Evolutionary conservation across 2,329 filamentous ascomycete species (phyloP), one percentile per base, ranked within the genome.

Genomic region (Colletotrichum sublineola): DNA sequence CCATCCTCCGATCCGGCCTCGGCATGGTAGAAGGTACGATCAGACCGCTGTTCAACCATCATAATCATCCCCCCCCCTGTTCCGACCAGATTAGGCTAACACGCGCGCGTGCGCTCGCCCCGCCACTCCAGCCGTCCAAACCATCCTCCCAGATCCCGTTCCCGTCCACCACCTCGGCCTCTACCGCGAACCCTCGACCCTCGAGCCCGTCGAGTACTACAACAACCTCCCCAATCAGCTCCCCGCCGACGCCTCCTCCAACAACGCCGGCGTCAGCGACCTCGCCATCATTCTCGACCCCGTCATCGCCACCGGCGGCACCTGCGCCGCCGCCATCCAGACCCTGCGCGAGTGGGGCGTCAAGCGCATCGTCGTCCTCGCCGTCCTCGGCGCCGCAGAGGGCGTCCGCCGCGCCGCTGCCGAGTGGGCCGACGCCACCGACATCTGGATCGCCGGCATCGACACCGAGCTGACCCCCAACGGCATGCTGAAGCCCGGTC

Each of bases 171-270:
- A 98, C 81, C 92, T 98, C 9, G 96, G 96, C 76, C 92, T 98
- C 79, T 98, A 96, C 87, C 94, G 95, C 79, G 95, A 98, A 81
- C 94, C 93, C 73, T 90, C 90, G 68, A 96, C 94, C 56, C 91
- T 98, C 68, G 91, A 94, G 78, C 94, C 95, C 3, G 95, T 98
- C 71, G 95, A 97, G 84, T 97, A 98, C 88, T 98, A 98, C 89
- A 98, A 98, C 87, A 97, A 97, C 83, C 91, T 98, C 29, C 95
- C 95, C 46, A 92, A 94, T 83, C 92, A 94, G 83, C 80, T 86
- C 50, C 73, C 78, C 56, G 76, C 80, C 50, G 78, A 78, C 57
- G 84, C 84, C 74, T 80, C 82, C 44, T 24, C 24, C 24, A 24
- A 24, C 24, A 79, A 63, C 62, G 78, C 83, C 55, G 73, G 76